phyloP scores from a whole-genome alignment of 208 protist species.

The Acanthamoeba culbertsoni region DNA sequence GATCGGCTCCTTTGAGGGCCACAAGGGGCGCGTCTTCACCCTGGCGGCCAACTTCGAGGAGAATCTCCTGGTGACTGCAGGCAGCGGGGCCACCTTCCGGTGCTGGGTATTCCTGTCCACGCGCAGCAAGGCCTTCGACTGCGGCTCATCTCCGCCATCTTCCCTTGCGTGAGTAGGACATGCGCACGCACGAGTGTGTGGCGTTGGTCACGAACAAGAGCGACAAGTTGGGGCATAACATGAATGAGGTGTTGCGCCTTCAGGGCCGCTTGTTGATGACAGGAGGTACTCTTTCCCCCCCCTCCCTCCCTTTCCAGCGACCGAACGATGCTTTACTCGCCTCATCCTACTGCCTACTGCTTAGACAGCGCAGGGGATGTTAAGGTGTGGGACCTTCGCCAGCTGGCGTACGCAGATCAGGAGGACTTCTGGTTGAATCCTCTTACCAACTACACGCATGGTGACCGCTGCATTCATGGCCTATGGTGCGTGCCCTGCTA shows the following conservation, averaged over 20 bases:
- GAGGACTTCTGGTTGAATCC: neutral
- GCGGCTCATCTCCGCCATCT: neutral
- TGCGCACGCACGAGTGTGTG: neutral
- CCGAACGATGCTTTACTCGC: neutral
- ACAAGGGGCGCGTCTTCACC: neutral
- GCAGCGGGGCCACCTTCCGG: neutral
- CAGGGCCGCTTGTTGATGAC: neutral
- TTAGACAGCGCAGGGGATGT: neutral
- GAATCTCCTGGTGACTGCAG: neutral
- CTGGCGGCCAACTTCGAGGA: neutral
- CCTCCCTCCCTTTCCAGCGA: neutral
- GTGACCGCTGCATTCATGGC: neutral
- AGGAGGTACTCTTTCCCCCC: too few relatives aligned
- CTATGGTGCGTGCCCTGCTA: neutral
- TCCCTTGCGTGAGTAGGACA: too few relatives aligned
- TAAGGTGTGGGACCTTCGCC: neutral
- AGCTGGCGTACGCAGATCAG: neutral
- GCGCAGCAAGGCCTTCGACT: too few relatives aligned
- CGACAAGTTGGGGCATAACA: neutral
- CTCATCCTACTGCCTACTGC: neutral
- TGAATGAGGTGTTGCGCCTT: neutral
- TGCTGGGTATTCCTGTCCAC: neutral
- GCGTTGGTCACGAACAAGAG: neutral
- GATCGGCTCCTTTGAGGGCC: neutral
- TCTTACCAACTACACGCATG: neutral